phyloP scores from a whole-genome alignment of 441 rosid species.

The Eruca vesicaria region DNA sequence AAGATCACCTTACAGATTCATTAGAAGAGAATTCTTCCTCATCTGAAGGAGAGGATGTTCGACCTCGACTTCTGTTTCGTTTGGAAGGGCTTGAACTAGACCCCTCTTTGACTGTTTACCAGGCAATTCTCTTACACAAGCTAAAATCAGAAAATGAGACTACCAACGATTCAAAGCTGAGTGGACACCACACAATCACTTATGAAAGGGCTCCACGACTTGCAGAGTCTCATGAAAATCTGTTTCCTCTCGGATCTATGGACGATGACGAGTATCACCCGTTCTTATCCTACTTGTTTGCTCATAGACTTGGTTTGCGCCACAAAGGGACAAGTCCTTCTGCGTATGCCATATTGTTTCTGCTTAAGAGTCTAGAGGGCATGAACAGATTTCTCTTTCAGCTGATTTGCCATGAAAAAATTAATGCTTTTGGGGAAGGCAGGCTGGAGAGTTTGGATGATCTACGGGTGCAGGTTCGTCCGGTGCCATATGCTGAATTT shows the following conservation, averaged over 20 bases:
- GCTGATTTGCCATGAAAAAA: constrained; percentile 59
- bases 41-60: constrained; percentile 36
- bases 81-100: constrained; percentile 72
- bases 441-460: constrained; percentile 59
- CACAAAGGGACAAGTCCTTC: constrained; percentile 60
- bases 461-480: constrained; percentile 51
- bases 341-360: constrained; percentile 61
- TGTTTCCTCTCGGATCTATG: constrained; percentile 25
- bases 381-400: constrained; percentile 72
- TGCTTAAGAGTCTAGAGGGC: constrained; percentile 80
- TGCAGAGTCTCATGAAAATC: constrained; percentile 32
- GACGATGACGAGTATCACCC: constrained; percentile 39
- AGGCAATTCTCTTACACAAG: constrained; percentile 76
- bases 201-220: constrained; percentile 52
- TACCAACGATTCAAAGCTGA: constrained; percentile 49
- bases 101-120: constrained; percentile 64
- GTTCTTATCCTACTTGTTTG: constrained; percentile 55
- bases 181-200: constrained; percentile 60
- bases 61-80: constrained; percentile 59
- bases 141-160: constrained; percentile 58
- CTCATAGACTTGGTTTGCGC: constrained; percentile 57
- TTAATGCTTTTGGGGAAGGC: constrained; percentile 69
- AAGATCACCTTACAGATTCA: constrained; percentile 35
- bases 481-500: constrained; percentile 67
- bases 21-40: constrained; percentile 36